Conservation (phyloP, 129 eudicot species). For the Flaveria sonorensis region DNA sequence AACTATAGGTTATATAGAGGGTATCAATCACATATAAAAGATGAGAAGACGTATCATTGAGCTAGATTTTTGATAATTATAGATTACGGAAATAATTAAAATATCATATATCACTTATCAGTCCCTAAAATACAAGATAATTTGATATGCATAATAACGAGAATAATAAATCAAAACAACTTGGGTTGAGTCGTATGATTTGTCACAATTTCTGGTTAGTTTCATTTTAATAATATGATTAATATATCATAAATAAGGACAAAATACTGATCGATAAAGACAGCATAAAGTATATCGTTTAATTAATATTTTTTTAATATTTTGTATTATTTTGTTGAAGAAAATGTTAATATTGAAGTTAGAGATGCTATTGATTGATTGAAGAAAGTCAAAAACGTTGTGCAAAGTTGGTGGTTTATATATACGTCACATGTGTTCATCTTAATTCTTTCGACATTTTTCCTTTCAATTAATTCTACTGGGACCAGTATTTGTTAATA, state of each 20-base stretch:
- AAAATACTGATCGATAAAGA: not conserved
- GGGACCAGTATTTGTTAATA: not conserved
- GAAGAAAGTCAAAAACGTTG: constrained; percentile 20
- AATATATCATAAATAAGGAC: not conserved
- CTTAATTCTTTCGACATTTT: not conserved
- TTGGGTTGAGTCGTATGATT: not conserved
- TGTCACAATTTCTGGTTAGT: not conserved
- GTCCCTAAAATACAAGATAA: too few species aligned
- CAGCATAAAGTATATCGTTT: not conserved
- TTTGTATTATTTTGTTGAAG: not conserved
- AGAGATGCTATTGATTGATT: not conserved
- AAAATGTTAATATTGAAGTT: not conserved
- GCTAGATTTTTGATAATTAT: too few species aligned
- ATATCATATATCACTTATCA: too few species aligned
- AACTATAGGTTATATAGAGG: too few species aligned
- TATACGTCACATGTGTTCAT: not conserved
- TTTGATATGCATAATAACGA: too few species aligned
- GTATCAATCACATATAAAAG: too few species aligned
- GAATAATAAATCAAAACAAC: not conserved
- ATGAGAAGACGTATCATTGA: too few species aligned
- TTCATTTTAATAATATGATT: not conserved
- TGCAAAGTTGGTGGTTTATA: constrained; percentile 2
- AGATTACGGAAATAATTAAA: too few species aligned
- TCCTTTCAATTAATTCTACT: not conserved
- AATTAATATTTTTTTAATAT: not conserved